Conservation (phyloP, 768 basidiomycete genomes). For the Heimioporus sp. region DNA sequence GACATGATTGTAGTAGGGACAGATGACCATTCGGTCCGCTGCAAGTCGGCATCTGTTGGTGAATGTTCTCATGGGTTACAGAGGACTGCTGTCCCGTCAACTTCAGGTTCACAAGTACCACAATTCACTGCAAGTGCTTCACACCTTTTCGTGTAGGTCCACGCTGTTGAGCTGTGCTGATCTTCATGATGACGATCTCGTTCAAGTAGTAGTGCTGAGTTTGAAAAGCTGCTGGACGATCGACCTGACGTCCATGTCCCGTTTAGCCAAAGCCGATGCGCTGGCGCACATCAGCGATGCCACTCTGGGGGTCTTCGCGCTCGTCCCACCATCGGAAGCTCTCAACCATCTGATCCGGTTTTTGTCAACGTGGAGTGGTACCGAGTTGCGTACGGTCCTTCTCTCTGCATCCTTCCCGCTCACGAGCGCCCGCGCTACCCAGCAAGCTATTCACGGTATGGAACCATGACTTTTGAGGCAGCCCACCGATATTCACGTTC, state of each 20-base stretch:
- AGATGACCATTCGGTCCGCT: too few species aligned
- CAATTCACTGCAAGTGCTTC: too few species aligned
- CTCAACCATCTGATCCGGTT: constrained; percentile 74
- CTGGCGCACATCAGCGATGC: constrained; percentile 57
- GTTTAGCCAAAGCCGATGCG: constrained; percentile 42
- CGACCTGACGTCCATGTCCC: constrained; percentile 45
- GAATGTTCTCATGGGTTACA: too few species aligned
- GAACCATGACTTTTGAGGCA: neutral
- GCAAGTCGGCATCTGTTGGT: too few species aligned
- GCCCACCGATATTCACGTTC: neutral
- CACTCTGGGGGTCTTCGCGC: constrained; percentile 61
- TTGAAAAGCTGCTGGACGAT: neutral
- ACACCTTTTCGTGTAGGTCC: too few species aligned
- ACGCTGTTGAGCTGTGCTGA: too few species aligned
- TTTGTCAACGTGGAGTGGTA: constrained; percentile 82
- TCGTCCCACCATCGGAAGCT: constrained; percentile 56
- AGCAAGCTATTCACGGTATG: constrained; percentile 77
- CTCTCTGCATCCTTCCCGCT: constrained; percentile 10
- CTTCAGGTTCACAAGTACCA: too few species aligned
- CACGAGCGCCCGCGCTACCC: constrained; percentile 4
- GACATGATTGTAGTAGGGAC: too few species aligned
- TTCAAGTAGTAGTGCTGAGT: neutral
- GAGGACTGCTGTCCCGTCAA: too few species aligned
- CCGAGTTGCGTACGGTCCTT: constrained; percentile 60
- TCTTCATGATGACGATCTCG: too few species aligned